phyloP scores from a whole-genome alignment of 768 basidiomycete genomes.

The Trametes villosa region DNA sequence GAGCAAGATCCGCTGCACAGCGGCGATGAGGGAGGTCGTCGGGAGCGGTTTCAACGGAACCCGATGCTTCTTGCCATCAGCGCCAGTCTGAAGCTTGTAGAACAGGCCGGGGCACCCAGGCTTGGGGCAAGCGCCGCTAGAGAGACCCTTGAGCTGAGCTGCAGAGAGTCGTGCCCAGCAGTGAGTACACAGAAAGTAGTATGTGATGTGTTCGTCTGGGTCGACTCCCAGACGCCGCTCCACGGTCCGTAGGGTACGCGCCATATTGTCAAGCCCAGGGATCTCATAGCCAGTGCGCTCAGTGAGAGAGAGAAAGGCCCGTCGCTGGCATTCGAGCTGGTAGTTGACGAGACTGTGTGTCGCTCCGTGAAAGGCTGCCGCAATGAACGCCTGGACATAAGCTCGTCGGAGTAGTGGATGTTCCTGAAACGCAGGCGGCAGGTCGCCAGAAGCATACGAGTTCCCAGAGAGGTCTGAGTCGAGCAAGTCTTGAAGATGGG shows the following conservation, averaged over 20 bases:
- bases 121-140: neutral
- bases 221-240: conserved; percentile 2
- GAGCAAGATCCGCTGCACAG: neutral
- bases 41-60: neutral
- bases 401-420: conserved; percentile 30
- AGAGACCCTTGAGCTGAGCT: neutral
- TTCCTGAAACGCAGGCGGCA: conserved; percentile 30
- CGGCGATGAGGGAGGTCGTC: neutral
- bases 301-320: neutral
- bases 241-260: neutral
- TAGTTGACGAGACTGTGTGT: conserved; percentile 14
- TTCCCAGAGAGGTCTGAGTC: neutral
- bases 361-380: conserved; percentile 23
- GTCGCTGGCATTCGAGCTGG: conserved; percentile 9
- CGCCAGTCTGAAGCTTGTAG: neutral
- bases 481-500: neutral
- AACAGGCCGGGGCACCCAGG: neutral
- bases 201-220: conserved; percentile 3
- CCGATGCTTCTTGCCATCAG: neutral
- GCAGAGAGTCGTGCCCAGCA: neutral
- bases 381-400: conserved; percentile 30
- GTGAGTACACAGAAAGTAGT: neutral
- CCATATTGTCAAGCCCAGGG: conserved; percentile 4
- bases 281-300: neutral
- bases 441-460: neutral